Evolutionary conservation across 2,329 filamentous ascomycete genomes (phyloP), one percentile per base, ranked within the genome.

Genomic region (Rutstroemia sp.): DNA sequence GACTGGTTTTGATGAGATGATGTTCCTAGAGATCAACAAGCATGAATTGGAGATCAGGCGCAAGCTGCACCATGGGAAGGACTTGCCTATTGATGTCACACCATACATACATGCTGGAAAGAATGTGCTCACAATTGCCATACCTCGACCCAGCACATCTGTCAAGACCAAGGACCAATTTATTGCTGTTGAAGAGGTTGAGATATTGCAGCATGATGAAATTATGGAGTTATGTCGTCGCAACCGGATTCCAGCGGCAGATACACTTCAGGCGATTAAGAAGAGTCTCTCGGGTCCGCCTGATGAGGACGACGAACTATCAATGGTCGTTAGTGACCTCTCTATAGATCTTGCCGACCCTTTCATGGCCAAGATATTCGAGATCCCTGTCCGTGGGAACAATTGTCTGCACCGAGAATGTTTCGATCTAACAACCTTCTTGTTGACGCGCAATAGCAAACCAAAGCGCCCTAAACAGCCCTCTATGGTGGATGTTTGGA

Each of bases 361-460:
- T 0, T 88, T 88, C 66, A 86, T 76, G 56, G 74, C 79, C 1
- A 73, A 67, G 12, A 77, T 94, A 10, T 91, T 88, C 68, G 74
- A 80, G 5, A 76, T 79, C 0, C 92, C 94, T 1, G 89, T 86
- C 2, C 85, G 92, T 27, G 84, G 89, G 25, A 73, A 66, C 7
- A 64, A 70, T 3, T 99, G 94, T 69, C 74, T 75, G 23, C 92
- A 99, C 68, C 75, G 86, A 38, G 89, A 96, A 67, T 96, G 91
- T 68, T 96, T 97, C 68, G 92, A 97, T 68, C 81, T 96, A 7
- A 80, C 87, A 19, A 92, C 82, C 0, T 97, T 89, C 75, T 78
- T 99, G 8, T 71, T 76, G 14, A 89, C 86, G 5, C 82, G 89
- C 16, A 68, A 64, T 21, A 71, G 68, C 23, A 72, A 69, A 44